Percentiles rank a stretch among this genome's conserved stretches.
Conservation (phyloP, 2,329 filamentous ascomycete genomes). For the Aspergillus pseudoviridinutans region DNA sequence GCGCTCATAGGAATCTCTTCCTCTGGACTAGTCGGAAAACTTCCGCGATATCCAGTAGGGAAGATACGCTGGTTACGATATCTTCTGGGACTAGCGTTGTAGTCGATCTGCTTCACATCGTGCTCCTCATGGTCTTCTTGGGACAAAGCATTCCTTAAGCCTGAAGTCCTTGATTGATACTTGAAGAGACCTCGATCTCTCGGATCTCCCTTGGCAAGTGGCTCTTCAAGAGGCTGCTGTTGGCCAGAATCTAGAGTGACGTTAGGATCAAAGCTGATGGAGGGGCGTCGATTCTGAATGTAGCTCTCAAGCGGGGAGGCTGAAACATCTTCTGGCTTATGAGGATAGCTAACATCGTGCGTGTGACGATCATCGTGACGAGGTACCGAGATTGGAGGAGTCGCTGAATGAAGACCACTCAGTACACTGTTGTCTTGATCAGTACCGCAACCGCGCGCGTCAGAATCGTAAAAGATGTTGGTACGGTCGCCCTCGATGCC, state of each 20-base stretch:
- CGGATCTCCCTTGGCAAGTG: conserved; percentile 30
- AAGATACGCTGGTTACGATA: conserved; percentile 22
- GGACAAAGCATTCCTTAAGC: conserved; percentile 33
- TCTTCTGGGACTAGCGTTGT: conserved; percentile 20
- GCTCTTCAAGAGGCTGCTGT: conserved; percentile 36
- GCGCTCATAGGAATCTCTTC: conserved; percentile 19
- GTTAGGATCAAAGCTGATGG: conserved; percentile 41
- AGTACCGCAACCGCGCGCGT: conserved; percentile 32
- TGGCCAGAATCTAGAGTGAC: conserved; percentile 39
- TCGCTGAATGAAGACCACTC: conserved; percentile 39
- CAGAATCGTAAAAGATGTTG: conserved; percentile 32
- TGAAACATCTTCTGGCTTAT: conserved; percentile 29
- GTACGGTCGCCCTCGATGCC: conserved; percentile 37
- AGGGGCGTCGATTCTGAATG: conserved; percentile 37
- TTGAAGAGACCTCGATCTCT: conserved; percentile 21
- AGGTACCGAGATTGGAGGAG: conserved; percentile 45
- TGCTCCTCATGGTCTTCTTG: conserved; percentile 26
- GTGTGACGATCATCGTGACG: conserved; percentile 31
- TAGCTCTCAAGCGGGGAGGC: conserved; percentile 41
- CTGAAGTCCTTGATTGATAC: conserved; percentile 32
- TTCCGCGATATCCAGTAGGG: conserved; percentile 24
- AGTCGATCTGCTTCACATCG: conserved; percentile 14
- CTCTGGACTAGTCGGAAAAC: conserved; percentile 18
- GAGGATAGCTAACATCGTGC: neutral
- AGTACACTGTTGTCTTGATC: conserved; percentile 38